Base-by-base conservation (phyloP, 176 grass and related monocot genomes). In the Avena sativa region DNA sequence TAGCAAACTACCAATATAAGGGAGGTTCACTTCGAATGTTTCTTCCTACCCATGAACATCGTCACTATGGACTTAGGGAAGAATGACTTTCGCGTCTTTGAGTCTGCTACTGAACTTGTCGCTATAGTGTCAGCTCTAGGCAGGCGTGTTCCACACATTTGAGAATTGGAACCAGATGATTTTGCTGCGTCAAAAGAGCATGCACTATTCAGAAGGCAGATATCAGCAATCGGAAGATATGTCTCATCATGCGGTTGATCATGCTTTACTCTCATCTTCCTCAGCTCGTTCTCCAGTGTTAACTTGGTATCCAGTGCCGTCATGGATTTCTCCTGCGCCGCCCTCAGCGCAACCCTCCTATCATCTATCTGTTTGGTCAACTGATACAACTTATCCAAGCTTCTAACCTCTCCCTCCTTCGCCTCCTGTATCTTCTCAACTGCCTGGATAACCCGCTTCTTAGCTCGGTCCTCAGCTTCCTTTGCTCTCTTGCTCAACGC, bases 21-120 rank as follows among this genome's bases (percentile, higher is more conserved):
- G 0, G 43, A 68, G 7, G 64, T 3, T 53, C 84, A 84, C 65
- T 87, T 92, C 9, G 82, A 81, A 79, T 92, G 91, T 16, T 97
- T 97, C 85, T 88, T 95, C 87, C 60, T 93, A 50, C 76, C 87
- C 71, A 87, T 86, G 38, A 95, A 93, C 83, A 93, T 89, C 8
- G 81, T 47, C 50, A 80, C 76, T 71, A 95, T 63, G 80, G 89
- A 79, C 49, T 87, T 79, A 36, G 95, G 87, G 66, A 95, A 92
- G 49, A 89, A 87, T 0, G 89, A 93, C 59, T 89, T 91, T 1
- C 85, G 87, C 8, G 63, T 4, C 77, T 77, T 93, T 8, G 81
- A 36, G 10, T 82, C 84, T 71, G 69, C 32, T 20, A 23, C 62
- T 11, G 83, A 52, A 76, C 51, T 75, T 87, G 80, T 19, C 5